A percentile compares a stretch with the other conserved stretches of the same genome.
Conservation (phyloP, 495 filamentous ascomycete genomes). For the Hypoxylon subgilvum region DNA sequence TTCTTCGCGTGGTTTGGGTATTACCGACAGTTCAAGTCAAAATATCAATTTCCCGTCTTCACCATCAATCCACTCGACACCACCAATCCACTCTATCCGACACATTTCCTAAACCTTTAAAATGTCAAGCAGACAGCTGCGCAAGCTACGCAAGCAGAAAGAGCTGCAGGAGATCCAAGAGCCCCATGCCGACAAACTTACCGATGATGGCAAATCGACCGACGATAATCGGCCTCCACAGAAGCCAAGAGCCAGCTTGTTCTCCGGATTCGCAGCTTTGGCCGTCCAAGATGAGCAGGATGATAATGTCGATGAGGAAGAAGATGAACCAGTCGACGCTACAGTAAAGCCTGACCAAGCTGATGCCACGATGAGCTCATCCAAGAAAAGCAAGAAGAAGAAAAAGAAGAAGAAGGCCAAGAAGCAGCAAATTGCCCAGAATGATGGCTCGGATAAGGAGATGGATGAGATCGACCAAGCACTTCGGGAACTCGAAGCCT, state of each 20-base stretch:
- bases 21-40: too few relatives aligned
- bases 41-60: too few relatives aligned
- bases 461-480: slow-evolving; percentile 84
- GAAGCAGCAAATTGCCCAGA: slow-evolving; percentile 34
- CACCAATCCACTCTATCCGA: not conserved
- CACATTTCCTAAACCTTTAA: slow-evolving; percentile 8
- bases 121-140: slow-evolving; percentile 83
- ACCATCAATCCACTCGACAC: too few relatives aligned
- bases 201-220: slow-evolving; percentile 49
- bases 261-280: slow-evolving; percentile 59
- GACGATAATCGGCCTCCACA: slow-evolving; percentile 50
- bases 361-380: slow-evolving; percentile 50
- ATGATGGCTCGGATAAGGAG: slow-evolving; percentile 40
- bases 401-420: slow-evolving; percentile 64
- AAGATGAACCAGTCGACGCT: slow-evolving; percentile 46
- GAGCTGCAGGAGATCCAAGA: slow-evolving; percentile 63
- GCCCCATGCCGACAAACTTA: slow-evolving; percentile 31
- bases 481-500: slow-evolving; percentile 66
- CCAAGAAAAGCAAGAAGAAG: slow-evolving; percentile 67
- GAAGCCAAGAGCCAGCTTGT: slow-evolving; percentile 51
- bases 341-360: slow-evolving; percentile 51
- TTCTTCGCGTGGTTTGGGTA: too few relatives aligned
- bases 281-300: slow-evolving; percentile 48
- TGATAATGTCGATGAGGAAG: slow-evolving; percentile 55
- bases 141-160: slow-evolving; percentile 77